A percentile compares a stretch with the other conserved stretches of the same genome.
These are phyloP conservation scores for Boletales sp. DNA, from an alignment of 768 basidiomycete genomes.

Conservation along the genomic window DNA sequence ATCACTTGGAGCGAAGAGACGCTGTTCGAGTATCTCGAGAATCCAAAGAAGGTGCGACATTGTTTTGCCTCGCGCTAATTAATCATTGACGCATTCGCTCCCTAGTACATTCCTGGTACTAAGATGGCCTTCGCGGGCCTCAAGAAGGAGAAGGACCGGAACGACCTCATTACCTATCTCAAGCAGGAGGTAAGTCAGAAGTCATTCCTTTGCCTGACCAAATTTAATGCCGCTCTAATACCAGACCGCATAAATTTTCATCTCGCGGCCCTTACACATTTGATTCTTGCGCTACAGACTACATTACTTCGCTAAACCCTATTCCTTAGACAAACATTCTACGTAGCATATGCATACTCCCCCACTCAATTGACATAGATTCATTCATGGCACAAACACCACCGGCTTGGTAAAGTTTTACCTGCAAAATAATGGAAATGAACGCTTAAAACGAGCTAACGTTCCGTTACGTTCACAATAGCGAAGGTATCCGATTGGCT, in stretches of 20 bases:
- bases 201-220: not conserved
- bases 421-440: too few species aligned
- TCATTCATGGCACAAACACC: not conserved
- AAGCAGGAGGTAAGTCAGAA: conserved; percentile 60
- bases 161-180: conserved; percentile 85
- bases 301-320: conserved; percentile 28
- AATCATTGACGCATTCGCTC: not conserved
- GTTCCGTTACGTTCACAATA: too few species aligned
- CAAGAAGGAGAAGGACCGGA: conserved; percentile 98
- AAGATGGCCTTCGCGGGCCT: conserved; percentile 99
- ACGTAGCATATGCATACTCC: conserved; percentile 23
- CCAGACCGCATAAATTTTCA: conserved; percentile 27
- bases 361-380: conserved; percentile 26
- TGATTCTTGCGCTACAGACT: conserved; percentile 13
- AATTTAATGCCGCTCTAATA: not conserved
- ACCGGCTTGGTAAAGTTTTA: too few species aligned
- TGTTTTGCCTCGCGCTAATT: not conserved
- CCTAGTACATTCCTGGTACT: conserved; percentile 89
- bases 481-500: too few species aligned
- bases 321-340: conserved; percentile 35
- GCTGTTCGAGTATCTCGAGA: conserved; percentile 94
- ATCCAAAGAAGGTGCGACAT: conserved; percentile 86
- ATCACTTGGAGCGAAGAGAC: conserved; percentile 82
- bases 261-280: conserved; percentile 11
- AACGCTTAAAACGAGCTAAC: too few species aligned